Evolutionary conservation across 2,329 filamentous ascomycete genomes (phyloP), one percentile per base, ranked within the genome.

Genomic region (Colletotrichum musae): DNA sequence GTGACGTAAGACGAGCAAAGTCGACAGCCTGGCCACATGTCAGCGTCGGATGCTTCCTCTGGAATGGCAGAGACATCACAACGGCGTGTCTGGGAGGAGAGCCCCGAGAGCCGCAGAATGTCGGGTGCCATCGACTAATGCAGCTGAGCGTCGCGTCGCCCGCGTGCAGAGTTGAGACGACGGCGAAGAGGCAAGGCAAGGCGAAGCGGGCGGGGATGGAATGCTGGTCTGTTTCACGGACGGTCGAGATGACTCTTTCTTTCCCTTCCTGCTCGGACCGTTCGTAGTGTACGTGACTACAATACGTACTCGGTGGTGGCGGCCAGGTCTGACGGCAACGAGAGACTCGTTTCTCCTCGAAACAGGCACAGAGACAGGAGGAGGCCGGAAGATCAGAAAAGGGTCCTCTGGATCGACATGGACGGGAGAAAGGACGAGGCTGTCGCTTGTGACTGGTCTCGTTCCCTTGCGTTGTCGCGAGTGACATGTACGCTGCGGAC

Each of bases 401-500:
- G 50, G 26, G 21, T 52, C 50, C 6, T 39, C 18, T 36, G 32
- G 61, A 64, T 57, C 45, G 53, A 36, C 60, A 64, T 57, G 32
- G 53, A 36, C 60, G 24, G 18, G 32, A 41, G 15, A 36, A 21
- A 26, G 47, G 21, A 50, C 41, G 48, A 64, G 60, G 41, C 61
- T 43, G 41, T 48, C 52, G 59, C n/a, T 36, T 61, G 54, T 68
- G 61, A 48, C 53, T 53, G 64, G 51, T 36, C 32, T 36, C 32
- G 7, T 36, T 36, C 32, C 32, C 32, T 36, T 43, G 41, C 41
- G 41, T 43, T 43, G 41, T 43, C 13, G 41, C 16, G 15, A 10
- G n/a, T 28, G 65, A 41, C 21, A 9, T 45, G 53, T 47, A 43
- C 32, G 45, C 57, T 26, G 45, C n/a, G 39, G 36, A 16, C 47